Base-by-base conservation (phyloP, 805 yeast genomes). In the Kuraishia hungarica region DNA sequence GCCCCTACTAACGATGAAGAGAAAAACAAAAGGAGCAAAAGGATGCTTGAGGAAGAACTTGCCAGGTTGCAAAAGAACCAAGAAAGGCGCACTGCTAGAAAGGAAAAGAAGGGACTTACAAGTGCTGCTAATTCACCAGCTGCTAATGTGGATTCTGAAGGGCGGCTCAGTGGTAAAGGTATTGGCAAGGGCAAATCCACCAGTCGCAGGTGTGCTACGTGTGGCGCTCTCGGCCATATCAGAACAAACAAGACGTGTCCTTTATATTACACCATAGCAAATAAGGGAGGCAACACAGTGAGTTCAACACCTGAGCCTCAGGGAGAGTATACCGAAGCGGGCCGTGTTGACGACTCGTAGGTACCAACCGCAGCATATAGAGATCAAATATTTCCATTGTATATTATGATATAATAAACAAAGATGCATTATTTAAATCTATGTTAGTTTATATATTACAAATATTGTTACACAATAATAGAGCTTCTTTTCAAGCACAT, bases 171-270 rank as follows among this genome's bases (percentile, higher is more conserved):
- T 39, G 87, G 85, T n/a, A 84, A 83, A 61, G 87, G 88, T 23
- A 80, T 81, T 48, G 89, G 89, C 29, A 86, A 86, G 62, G 87
- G 87, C 35, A 85, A 85, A 62, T 77, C 85, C 29, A 83, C 82
- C 4, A 85, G 87, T 8, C 77, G 99, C 67, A 82, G 89, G 64
- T 93, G 99, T 72, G 92, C 96, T 2, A 86, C 94, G 0, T 93
- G 99, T 77, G 98, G 98, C 22, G 94, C 93, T 13, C 78, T 88
- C 59, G 99, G 98, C 0, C 99, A 93, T 68, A 93, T 93, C 58
- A 80, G 94, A 67, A 93, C 99, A 2, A 91, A 90, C 67, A 87
- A 86, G 59, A 74, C 93, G 1, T 93, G 99, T 72, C 99, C 98
- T 17, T 78, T 91, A 80, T 93, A 88, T 23, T 39, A 52, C 50